These are phyloP conservation scores for Triangularia setosa DNA, from an alignment of 2,329 filamentous ascomycete genomes.

Conservation along the genomic window DNA sequence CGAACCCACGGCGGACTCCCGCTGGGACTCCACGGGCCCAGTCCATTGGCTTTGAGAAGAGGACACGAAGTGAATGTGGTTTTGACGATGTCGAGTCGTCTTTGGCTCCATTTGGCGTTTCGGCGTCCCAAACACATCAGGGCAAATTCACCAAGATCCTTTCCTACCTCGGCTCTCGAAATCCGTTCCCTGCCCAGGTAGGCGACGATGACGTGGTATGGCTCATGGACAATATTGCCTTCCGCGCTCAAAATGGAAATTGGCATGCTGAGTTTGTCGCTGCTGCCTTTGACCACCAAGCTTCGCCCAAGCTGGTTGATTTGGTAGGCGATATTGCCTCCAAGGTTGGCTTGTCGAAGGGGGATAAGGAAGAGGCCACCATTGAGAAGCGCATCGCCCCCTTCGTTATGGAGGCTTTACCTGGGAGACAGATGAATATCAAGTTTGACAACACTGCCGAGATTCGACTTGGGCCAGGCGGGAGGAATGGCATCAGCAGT, in stretches of 20 bases:
- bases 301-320: constrained; percentile 62
- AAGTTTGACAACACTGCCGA: constrained; percentile 45
- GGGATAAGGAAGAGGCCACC: constrained; percentile 34
- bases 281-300: constrained; percentile 72
- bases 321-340: constrained; percentile 30
- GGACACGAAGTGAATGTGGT: constrained; percentile 3
- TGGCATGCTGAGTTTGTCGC: constrained; percentile 85
- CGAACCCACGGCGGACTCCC: constrained; percentile 1
- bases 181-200: constrained; percentile 58
- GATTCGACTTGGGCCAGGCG: constrained; percentile 64
- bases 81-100: neutral
- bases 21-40: neutral
- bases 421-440: constrained; percentile 64
- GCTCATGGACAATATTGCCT: constrained; percentile 88
- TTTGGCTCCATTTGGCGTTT: constrained; percentile 4
- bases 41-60: constrained; percentile 6
- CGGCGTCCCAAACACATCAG: constrained; percentile 12
- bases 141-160: constrained; percentile 38
- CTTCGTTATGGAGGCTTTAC: constrained; percentile 72
- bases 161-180: constrained; percentile 48
- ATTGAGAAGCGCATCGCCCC: constrained; percentile 67
- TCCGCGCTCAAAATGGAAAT: constrained; percentile 45
- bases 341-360: constrained; percentile 23
- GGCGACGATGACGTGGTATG: constrained; percentile 70
- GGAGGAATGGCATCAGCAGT: constrained; percentile 66